Evolutionary conservation across 306 rosid species (phyloP).

Genomic region (Citrullus mucosospermus): DNA sequence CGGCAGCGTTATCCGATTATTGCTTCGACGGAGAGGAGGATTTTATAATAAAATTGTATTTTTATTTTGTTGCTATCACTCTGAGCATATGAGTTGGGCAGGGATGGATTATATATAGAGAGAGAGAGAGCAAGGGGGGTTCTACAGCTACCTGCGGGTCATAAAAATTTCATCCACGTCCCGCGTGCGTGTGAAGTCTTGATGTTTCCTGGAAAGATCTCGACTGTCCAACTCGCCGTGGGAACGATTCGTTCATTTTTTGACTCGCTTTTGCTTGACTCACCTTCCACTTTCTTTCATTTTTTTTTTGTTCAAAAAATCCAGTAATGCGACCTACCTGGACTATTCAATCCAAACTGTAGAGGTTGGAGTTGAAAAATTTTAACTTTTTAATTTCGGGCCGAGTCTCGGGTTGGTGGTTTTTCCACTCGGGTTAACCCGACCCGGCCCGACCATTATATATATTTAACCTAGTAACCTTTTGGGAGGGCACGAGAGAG

Average conservation of each 20-base stretch:
- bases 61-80: background rate
- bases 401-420: too few species aligned
- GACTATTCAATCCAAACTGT: too few species aligned
- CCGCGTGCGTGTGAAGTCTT: background rate
- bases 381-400: too few species aligned
- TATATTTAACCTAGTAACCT: too few species aligned
- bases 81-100: background rate
- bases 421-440: too few species aligned
- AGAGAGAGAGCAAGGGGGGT: background rate
- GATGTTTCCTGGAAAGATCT: background rate
- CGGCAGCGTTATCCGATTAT: background rate
- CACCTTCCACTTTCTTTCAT: too few species aligned
- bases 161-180: background rate
- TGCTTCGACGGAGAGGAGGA: background rate
- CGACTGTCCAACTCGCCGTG: background rate
- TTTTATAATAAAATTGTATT: background rate
- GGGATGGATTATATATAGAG: background rate
- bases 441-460: too few species aligned
- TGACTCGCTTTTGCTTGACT: background rate
- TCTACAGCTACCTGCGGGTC: background rate
- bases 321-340: too few species aligned
- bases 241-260: background rate
- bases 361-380: too few species aligned
- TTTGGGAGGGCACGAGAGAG: too few species aligned
- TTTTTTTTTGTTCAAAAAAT: too few species aligned